phyloP scores from a whole-genome alignment of 768 basidiomycete species.

The Tubosaeta sp. region DNA sequence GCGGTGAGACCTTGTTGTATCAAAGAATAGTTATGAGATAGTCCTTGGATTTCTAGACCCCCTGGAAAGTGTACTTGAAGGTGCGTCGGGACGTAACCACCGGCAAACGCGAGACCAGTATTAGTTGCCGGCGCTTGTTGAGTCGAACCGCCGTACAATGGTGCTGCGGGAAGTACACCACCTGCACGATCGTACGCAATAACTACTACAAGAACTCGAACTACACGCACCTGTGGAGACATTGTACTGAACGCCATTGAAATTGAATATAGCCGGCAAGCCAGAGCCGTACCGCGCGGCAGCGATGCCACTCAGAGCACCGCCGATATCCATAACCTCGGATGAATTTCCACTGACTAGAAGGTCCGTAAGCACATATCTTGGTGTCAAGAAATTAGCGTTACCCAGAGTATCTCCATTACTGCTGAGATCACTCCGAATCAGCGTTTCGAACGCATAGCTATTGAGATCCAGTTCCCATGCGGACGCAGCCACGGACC shows the following conservation, averaged over 20 bases:
- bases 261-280: neutral
- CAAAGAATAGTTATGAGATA: neutral
- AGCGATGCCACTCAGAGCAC: slow-evolving; percentile 8
- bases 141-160: neutral
- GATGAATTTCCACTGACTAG: neutral
- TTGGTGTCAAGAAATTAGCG: neutral
- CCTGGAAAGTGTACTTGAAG: neutral
- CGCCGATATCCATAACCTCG: slow-evolving; percentile 4
- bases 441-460: neutral
- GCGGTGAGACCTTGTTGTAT: slow-evolving; percentile 8
- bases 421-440: neutral
- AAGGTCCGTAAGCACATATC: neutral
- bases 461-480: slow-evolving; percentile 6
- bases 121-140: neutral
- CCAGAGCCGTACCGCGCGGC: slow-evolving; percentile 4
- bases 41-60: neutral
- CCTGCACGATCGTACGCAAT: neutral
- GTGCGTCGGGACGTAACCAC: neutral
- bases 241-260: slow-evolving; percentile 8
- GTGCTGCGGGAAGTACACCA: neutral
- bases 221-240: slow-evolving; percentile 1
- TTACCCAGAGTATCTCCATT: neutral
- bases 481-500: neutral
- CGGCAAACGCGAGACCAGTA: neutral
- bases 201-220: neutral